Base-by-base conservation (phyloP, 1,139 yeast genomes). In the Magnusiomyces tetraspermus region DNA sequence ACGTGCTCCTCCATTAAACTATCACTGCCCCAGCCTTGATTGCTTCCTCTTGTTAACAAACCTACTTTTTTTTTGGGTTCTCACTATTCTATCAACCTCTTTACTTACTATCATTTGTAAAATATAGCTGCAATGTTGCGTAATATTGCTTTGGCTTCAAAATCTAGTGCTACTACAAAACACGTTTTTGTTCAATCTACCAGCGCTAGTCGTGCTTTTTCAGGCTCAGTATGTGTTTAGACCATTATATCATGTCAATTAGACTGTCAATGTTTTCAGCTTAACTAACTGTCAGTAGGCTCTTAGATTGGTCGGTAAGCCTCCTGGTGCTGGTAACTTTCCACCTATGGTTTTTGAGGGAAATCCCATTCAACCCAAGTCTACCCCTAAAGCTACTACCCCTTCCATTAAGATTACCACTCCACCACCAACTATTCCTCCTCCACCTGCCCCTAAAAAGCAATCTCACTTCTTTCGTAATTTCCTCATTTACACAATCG, bases 391-490 rank as follows among this genome's bases (percentile, higher is more conserved):
- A 21, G 43, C n/a, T 15, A 17, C 21, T 10, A 8, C 31, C 26
- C 36, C 33, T 40, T 19, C 53, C 8, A n/a, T n/a, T n/a, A 19
- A n/a, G 21, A 11, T 37, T 26, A 22, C 47, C 11, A 17, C 45
- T 22, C 44, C 40, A 8, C 53, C 55, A 8, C 49, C 49, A 33
- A 43, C 46, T 33, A 49, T 47, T 31, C 50, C 54, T 26, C 44
- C 41, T 22, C 47, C 48, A 21, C 11, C 36, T 2, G 42, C 56
- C 30, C 46, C 51, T 11, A 44, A 49, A 46, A 61, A 60, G 53
- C 58, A 58, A 57, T 53, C 62, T 21, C 70, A 66, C 56, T 60
- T 61, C 44, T 57, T 70, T 53, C 63, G 72, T 47, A 66, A 63
- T 57, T 63, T 67, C 49, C 40, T 70, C 4, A 50, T 67, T 5